These are phyloP conservation scores for Dipodascus geniculatus DNA, from an alignment of 805 yeast species.

Conservation along the genomic window DNA sequence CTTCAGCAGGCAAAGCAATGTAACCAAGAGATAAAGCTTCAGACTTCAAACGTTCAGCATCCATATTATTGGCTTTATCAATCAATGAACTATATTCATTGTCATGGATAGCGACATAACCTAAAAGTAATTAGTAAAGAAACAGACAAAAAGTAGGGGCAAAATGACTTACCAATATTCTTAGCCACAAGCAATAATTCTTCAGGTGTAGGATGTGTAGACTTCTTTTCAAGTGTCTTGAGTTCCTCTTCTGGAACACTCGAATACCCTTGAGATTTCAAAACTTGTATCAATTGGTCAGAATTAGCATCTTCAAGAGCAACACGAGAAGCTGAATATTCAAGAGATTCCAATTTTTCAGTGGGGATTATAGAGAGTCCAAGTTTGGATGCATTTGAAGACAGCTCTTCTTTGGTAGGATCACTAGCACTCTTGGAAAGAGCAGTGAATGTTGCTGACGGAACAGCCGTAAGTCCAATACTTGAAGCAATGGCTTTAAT, in stretches of 20 bases:
- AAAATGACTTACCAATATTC: not conserved
- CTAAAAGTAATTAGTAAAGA: constrained; percentile 11
- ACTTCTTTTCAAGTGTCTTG: constrained; percentile 15
- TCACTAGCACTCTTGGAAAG: constrained; percentile 13
- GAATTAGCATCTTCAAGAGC: not conserved
- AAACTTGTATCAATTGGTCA: not conserved
- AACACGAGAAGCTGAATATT: not conserved
- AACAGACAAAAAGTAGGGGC: not conserved
- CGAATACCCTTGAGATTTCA: constrained; percentile 20
- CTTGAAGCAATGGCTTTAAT: constrained; percentile 10
- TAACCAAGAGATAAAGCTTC: constrained; percentile 3
- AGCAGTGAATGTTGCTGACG: constrained; percentile 13
- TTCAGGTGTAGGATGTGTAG: constrained; percentile 14
- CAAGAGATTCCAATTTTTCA: not conserved
- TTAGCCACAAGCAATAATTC: constrained; percentile 9
- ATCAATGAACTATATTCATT: constrained; percentile 21
- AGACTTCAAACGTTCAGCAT: constrained; percentile 12
- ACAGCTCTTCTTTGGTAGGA: constrained; percentile 22
- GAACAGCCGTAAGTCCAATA: constrained; percentile 23
- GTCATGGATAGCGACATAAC: constrained; percentile 20
- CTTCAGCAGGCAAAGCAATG: constrained; percentile 13
- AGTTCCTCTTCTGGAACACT: constrained; percentile 24
- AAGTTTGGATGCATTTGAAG: constrained; percentile 14
- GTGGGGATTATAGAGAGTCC: constrained; percentile 13
- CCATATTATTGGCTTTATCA: constrained; percentile 12